Conservation (phyloP, 2,329 filamentous ascomycete genomes). For the Trichophaea hybrida region DNA sequence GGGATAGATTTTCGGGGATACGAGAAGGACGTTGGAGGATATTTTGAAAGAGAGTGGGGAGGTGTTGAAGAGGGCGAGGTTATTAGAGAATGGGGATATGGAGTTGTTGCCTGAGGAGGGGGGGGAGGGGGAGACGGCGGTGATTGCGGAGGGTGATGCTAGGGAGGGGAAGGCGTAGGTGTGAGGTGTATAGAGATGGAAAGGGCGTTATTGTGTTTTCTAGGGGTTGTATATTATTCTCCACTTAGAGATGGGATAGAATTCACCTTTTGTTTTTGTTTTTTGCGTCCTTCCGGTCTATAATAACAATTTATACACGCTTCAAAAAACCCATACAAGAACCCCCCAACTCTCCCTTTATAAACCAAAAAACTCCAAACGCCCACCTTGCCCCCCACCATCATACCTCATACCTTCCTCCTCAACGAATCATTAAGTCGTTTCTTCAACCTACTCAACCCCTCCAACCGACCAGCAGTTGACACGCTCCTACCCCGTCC, state of each 20-base stretch:
- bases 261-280: no score
- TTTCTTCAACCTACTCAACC: background rate
- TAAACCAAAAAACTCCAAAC: no score
- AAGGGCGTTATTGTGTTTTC: background rate
- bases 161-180: no score
- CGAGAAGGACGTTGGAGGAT: constrained; percentile 15
- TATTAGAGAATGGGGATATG: constrained; percentile 5
- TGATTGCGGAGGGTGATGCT: background rate
- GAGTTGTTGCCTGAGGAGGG: constrained; percentile 11
- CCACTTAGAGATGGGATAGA: background rate
- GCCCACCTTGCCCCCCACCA: background rate
- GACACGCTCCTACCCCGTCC: background rate
- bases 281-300: no score
- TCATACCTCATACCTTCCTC: background rate
- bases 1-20: constrained; percentile 17
- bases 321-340: background rate
- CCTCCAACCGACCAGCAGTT: background rate
- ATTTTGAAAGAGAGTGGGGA: constrained; percentile 14
- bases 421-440: background rate
- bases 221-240: background rate
- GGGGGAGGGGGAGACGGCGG: background rate
- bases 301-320: no score
- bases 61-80: constrained; percentile 5
- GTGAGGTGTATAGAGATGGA: background rate
- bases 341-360: background rate